A percentile compares a stretch with the other conserved stretches of the same genome.
phyloP scores from a whole-genome alignment of 2,329 filamentous ascomycete species.

The Aspergillus aculeatinus region DNA sequence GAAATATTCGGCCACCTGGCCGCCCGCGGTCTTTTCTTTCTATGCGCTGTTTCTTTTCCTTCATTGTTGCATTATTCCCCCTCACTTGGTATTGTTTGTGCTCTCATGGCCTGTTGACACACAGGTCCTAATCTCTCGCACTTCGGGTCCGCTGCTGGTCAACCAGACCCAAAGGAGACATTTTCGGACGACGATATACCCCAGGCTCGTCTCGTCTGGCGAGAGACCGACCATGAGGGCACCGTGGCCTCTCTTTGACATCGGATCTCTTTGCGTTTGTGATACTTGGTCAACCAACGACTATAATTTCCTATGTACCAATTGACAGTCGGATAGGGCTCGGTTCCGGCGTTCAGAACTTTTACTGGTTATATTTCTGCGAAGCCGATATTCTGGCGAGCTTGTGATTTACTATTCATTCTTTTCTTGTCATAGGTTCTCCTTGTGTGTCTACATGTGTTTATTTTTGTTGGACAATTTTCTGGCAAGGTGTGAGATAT shows the following conservation, averaged over 20 bases:
- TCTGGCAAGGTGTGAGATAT: slow-evolving; percentile 9
- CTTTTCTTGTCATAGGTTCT: slow-evolving; percentile 15
- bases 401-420: slow-evolving; percentile 12
- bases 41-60: slow-evolving; percentile 13
- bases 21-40: slow-evolving; percentile 9
- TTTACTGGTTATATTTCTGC: slow-evolving; percentile 11
- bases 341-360: slow-evolving; percentile 14
- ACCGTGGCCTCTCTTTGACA: neutral
- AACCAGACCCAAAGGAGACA: slow-evolving; percentile 1
- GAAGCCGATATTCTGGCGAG: slow-evolving; percentile 6
- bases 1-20: slow-evolving; percentile 19
- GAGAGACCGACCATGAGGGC: neutral
- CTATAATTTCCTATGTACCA: slow-evolving; percentile 3
- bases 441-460: slow-evolving; percentile 10
- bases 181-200: neutral
- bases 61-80: slow-evolving; percentile 11
- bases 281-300: neutral
- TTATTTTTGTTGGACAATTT: slow-evolving; percentile 9
- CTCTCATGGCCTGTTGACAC: neutral
- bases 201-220: neutral
- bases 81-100: slow-evolving; percentile 6
- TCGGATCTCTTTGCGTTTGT: neutral
- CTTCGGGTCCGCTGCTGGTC: slow-evolving; percentile 15
- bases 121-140: neutral
- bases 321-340: slow-evolving; percentile 4